Conservation (phyloP, 805 yeast species). For the Ascoidea tarda region DNA sequence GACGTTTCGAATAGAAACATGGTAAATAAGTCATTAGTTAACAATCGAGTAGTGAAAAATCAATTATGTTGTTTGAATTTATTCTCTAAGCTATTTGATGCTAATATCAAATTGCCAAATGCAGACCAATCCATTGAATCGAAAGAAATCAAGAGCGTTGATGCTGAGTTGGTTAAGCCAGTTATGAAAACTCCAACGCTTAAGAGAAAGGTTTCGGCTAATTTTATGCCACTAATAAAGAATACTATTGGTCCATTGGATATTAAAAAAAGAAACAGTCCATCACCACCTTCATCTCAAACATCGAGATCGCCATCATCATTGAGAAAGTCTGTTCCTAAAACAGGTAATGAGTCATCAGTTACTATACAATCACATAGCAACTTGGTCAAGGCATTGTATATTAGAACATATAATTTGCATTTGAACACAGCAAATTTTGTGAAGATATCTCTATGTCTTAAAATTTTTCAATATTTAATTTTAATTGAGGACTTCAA, state of each 20-base stretch:
- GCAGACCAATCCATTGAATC: not conserved
- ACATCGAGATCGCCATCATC: not conserved
- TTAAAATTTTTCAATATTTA: conserved; percentile 30
- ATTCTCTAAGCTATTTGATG: conserved; percentile 4
- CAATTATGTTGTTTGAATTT: conserved; percentile 6
- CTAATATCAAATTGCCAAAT: conserved; percentile 12
- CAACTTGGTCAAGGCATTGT: conserved; percentile 19
- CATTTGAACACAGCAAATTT: conserved; percentile 34
- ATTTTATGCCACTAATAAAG: not conserved
- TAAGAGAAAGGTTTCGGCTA: conserved; percentile 4
- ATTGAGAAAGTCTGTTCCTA: not conserved
- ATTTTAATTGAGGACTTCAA: conserved; percentile 9
- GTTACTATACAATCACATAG: not conserved
- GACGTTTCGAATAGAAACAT: not conserved
- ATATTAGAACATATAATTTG: conserved; percentile 36
- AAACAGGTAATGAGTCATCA: not conserved
- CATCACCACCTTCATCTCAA: not conserved
- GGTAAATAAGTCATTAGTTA: not conserved
- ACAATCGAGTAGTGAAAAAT: conserved; percentile 4
- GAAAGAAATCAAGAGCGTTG: not conserved
- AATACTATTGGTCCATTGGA: not conserved
- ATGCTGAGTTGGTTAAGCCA: conserved; percentile 2
- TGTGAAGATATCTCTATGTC: conserved; percentile 22
- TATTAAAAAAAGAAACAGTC: no score
- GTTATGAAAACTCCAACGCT: conserved; percentile 6